Evolutionary conservation across 768 basidiomycete species (phyloP).

Genomic region (Mycena indigotica): DNA sequence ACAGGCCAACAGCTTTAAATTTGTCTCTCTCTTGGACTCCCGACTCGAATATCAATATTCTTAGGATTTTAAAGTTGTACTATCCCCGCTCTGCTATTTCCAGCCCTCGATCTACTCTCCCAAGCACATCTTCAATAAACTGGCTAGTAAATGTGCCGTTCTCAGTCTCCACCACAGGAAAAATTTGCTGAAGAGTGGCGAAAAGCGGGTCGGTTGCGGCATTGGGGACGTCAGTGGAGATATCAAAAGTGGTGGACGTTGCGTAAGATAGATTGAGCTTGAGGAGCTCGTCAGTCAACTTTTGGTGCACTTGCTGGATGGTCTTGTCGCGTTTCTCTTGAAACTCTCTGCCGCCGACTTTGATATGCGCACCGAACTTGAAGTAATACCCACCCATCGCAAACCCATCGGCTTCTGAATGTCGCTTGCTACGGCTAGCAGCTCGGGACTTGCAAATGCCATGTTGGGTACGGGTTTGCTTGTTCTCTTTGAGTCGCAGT

Average conservation of each 20-base stretch:
- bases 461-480: constrained; percentile 52
- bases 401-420: constrained; percentile 50
- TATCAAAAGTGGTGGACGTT: constrained; percentile 66
- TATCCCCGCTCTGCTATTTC: constrained; percentile 54
- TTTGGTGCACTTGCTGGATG: constrained; percentile 56
- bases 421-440: constrained; percentile 44
- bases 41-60: too few relatives aligned
- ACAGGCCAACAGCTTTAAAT: too few relatives aligned
- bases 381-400: constrained; percentile 52
- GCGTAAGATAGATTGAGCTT: constrained; percentile 40
- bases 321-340: constrained; percentile 42
- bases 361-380: constrained; percentile 69
- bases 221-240: constrained; percentile 61
- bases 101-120: constrained; percentile 58
- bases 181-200: constrained; percentile 47
- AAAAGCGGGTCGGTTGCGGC: constrained; percentile 47
- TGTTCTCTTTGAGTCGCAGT: constrained; percentile 43
- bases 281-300: constrained; percentile 53
- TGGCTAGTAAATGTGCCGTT: constrained; percentile 77
- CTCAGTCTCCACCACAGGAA: constrained; percentile 73
- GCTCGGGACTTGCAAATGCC: constrained; percentile 53
- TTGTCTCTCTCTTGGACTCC: too few relatives aligned
- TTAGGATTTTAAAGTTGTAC: too few relatives aligned
- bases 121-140: constrained; percentile 68
- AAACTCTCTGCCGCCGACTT: constrained; percentile 71